phyloP scores from a whole-genome alignment of 371 early-diverging fungal genomes.

The Entomophthora muscae region DNA sequence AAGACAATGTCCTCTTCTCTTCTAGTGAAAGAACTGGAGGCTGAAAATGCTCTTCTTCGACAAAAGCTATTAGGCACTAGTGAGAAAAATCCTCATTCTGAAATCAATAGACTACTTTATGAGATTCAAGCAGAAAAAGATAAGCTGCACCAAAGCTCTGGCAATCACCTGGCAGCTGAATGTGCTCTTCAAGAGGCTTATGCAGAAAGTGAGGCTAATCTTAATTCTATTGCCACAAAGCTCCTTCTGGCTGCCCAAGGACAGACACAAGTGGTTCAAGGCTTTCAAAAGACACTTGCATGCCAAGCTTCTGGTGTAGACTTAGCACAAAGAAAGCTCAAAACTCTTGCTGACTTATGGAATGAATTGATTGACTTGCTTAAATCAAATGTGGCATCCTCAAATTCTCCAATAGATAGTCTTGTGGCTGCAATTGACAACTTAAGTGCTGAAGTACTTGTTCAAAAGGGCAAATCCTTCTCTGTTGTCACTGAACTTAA shows the following conservation, averaged over 20 bases:
- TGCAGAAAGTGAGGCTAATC: background rate
- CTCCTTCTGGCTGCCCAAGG: background rate
- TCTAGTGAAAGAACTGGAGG: background rate
- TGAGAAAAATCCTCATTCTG: background rate
- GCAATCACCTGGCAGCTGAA: background rate
- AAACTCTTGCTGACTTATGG: background rate
- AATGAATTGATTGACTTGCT: background rate
- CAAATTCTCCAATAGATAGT: background rate
- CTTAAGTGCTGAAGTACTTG: background rate
- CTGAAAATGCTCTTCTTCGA: background rate
- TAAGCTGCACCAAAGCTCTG: background rate
- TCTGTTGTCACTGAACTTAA: background rate
- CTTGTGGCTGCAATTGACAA: background rate
- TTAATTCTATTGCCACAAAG: background rate
- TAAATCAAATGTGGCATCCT: background rate
- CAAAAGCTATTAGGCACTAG: background rate
- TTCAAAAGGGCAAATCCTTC: background rate
- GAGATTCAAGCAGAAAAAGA: background rate
- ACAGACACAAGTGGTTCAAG: background rate
- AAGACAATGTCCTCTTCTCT: background rate
- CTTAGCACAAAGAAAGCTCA: background rate
- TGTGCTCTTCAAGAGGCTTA: background rate
- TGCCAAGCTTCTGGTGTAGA: background rate
- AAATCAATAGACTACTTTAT: background rate
- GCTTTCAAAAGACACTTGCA: background rate